Conservation (phyloP, 1,139 yeast species). For the Wickerhamiella infanticola region DNA sequence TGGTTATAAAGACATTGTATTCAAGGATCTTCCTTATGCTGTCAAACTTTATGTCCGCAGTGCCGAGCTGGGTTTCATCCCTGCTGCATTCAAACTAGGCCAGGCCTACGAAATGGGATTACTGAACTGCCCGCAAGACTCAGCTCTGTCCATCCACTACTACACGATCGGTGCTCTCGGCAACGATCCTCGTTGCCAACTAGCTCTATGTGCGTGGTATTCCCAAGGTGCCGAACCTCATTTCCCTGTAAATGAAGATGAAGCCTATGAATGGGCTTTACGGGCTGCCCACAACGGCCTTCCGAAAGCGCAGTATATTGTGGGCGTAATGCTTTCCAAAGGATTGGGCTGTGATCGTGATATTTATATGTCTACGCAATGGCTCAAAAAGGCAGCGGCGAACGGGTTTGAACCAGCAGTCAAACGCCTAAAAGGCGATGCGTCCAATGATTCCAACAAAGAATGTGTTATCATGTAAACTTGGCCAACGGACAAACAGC, state of each 20-base stretch:
- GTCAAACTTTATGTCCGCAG: constrained; percentile 77
- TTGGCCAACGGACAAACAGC: too few relatives aligned
- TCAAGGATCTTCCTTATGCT: constrained; percentile 72
- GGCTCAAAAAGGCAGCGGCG: constrained; percentile 67
- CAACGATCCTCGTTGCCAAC: constrained; percentile 81
- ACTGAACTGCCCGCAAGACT: constrained; percentile 61
- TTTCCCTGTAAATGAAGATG: constrained; percentile 61
- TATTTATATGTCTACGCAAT: constrained; percentile 41
- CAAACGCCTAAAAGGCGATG: constrained; percentile 18
- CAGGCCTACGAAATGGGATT: constrained; percentile 72
- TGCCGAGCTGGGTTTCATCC: constrained; percentile 74
- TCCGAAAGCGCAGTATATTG: constrained; percentile 74
- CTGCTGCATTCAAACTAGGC: constrained; percentile 69
- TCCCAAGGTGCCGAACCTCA: constrained; percentile 78
- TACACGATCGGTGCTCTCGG: constrained; percentile 82
- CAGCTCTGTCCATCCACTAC: constrained; percentile 78
- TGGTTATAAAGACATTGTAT: constrained; percentile 78
- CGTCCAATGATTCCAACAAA: constrained; percentile 9
- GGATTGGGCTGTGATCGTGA: constrained; percentile 74
- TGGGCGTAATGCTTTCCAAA: constrained; percentile 70
- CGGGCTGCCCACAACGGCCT: constrained; percentile 64
- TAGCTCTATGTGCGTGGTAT: constrained; percentile 95
- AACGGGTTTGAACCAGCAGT: constrained; percentile 58
- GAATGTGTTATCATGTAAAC: constrained; percentile 28
- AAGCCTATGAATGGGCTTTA: constrained; percentile 90